Conservation (phyloP, 306 rosid species). For the Prosopis cineraria region DNA sequence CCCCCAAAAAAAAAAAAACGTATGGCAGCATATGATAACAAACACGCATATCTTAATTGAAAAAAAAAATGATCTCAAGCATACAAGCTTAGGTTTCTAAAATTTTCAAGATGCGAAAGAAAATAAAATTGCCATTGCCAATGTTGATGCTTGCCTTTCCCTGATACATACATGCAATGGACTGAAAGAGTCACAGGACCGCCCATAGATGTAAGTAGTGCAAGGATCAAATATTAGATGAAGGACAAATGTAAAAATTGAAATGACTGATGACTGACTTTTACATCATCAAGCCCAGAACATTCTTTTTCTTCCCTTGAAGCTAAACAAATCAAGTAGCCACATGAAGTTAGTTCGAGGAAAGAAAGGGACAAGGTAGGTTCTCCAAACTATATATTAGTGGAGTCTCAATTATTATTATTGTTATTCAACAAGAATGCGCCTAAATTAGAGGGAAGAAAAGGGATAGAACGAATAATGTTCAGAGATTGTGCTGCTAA, state of each 20-base stretch:
- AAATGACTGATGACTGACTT: constrained; percentile 15
- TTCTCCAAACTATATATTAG: constrained; percentile 1
- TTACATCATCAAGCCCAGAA: background rate
- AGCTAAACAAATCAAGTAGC: background rate
- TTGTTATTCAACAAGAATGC: background rate
- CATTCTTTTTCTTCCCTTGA: background rate
- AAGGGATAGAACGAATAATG: constrained; percentile 26
- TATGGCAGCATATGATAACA: too few relatives aligned
- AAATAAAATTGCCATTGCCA: background rate
- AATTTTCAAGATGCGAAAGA: too few relatives aligned
- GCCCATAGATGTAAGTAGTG: background rate
- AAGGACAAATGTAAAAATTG: background rate
- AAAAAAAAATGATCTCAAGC: too few relatives aligned
- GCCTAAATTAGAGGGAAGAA: background rate
- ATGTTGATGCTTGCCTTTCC: constrained; percentile 18
- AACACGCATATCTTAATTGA: too few relatives aligned
- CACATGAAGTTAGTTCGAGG: constrained; percentile 10
- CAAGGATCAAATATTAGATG: background rate
- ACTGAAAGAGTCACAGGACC: background rate
- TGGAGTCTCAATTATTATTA: background rate
- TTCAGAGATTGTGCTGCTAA: constrained; percentile 52
- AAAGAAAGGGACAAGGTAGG: constrained; percentile 35
- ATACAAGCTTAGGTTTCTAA: too few relatives aligned
- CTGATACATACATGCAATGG: background rate
- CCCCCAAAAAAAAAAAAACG: too few relatives aligned